phyloP scores from a whole-genome alignment of 2,329 filamentous ascomycete genomes.

The Pyrenophora graminea region DNA sequence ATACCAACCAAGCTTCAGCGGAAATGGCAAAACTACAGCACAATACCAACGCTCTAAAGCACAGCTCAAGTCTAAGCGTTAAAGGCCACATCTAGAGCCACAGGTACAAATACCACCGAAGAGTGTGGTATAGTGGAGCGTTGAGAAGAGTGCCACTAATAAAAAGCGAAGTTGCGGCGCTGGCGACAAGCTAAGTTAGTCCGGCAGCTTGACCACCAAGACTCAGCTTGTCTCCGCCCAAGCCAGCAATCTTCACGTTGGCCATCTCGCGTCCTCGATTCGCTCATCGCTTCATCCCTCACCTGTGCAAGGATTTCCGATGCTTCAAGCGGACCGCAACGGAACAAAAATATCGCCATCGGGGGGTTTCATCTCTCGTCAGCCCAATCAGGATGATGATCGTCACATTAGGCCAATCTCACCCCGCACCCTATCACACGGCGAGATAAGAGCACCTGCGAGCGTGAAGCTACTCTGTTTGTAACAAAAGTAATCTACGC shows the following conservation, averaged over 20 bases:
- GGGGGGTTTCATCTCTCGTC: slow-evolving; percentile 17
- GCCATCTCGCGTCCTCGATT: slow-evolving; percentile 21
- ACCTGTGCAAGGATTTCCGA: slow-evolving; percentile 24
- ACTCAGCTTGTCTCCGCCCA: neutral
- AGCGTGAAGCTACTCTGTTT: slow-evolving; percentile 13
- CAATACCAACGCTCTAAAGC: no score
- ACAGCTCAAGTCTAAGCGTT: no score
- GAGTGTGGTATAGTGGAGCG: no score
- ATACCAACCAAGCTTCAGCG: no score
- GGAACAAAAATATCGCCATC: no score
- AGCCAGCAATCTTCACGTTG: slow-evolving; percentile 25
- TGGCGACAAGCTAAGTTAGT: no score
- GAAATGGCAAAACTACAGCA: no score
- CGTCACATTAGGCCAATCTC: slow-evolving; percentile 7
- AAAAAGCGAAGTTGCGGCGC: no score
- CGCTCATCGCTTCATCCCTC: slow-evolving; percentile 26
- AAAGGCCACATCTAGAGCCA: no score
- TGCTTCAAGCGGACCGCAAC: slow-evolving; percentile 2
- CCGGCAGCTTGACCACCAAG: no score
- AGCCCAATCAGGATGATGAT: slow-evolving; percentile 33
- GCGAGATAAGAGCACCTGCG: slow-evolving; percentile 37
- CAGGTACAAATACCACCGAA: no score
- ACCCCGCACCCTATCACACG: slow-evolving; percentile 31
- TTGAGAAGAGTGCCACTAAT: no score
- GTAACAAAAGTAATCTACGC: slow-evolving; percentile 24